Evolutionary conservation across 2,329 filamentous ascomycete species (phyloP).

Genomic region (Clonostachys byssicola): DNA sequence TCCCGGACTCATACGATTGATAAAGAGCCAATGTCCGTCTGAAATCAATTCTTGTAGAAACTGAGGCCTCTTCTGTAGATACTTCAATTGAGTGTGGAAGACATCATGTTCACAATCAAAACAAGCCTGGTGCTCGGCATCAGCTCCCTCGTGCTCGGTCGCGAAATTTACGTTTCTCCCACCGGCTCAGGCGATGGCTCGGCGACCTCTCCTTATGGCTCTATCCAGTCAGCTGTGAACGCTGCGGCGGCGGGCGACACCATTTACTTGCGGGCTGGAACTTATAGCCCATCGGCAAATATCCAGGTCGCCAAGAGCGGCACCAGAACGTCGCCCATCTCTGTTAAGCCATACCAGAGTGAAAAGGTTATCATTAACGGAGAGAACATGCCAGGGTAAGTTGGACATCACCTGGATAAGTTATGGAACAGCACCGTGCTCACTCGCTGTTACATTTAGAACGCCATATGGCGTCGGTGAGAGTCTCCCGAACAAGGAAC

Average conservation of each 20-base stretch:
- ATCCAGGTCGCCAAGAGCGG: constrained; percentile 38
- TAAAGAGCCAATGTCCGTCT: too few relatives aligned
- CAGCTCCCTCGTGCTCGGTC: too few relatives aligned
- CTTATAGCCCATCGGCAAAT: constrained; percentile 34
- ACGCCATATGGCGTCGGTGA: constrained; percentile 32
- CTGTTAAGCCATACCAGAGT: constrained; percentile 27
- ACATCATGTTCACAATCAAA: too few relatives aligned
- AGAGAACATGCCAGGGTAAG: constrained; percentile 24
- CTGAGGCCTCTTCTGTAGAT: too few relatives aligned
- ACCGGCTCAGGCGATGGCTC: constrained; percentile 30
- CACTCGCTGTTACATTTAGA: constrained; percentile 5
- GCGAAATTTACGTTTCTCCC: constrained; percentile 33
- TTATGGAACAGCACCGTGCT: background rate
- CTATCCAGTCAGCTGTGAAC: constrained; percentile 36
- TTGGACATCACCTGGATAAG: background rate
- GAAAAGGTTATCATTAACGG: constrained; percentile 39
- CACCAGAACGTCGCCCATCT: constrained; percentile 28
- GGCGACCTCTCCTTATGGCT: constrained; percentile 28
- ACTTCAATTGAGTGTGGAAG: too few relatives aligned
- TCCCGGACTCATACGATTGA: too few relatives aligned
- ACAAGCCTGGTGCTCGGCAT: too few relatives aligned
- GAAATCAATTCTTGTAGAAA: too few relatives aligned
- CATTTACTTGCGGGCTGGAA: constrained; percentile 35
- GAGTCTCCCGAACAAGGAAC: constrained; percentile 27
- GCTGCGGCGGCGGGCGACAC: constrained; percentile 35